Evolutionary conservation across 805 yeast species (phyloP).

Genomic region (Cyberlindnera bimundalis): DNA sequence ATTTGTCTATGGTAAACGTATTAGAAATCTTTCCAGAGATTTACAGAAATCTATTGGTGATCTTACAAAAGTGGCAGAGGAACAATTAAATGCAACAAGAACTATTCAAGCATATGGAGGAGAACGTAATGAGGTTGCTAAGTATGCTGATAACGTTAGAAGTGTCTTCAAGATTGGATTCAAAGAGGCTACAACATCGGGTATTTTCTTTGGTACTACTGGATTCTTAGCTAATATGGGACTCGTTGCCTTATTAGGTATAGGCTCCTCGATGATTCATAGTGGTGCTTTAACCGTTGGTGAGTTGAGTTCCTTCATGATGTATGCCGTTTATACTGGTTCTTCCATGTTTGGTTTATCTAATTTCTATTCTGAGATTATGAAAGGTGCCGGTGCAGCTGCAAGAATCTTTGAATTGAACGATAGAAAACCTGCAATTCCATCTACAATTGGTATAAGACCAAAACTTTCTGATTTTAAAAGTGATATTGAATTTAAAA

Average conservation of each 20-base stretch:
- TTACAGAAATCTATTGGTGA: conserved; percentile 84
- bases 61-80: conserved; percentile 88
- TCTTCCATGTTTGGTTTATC: conserved; percentile 90
- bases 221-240: conserved; percentile 84
- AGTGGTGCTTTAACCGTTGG: conserved; percentile 78
- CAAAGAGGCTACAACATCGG: conserved; percentile 76
- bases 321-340: conserved; percentile 94
- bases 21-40: conserved; percentile 67
- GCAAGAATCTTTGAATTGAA: conserved; percentile 84
- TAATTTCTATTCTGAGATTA: conserved; percentile 85
- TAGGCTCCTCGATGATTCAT: conserved; percentile 81
- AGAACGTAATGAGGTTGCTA: conserved; percentile 71
- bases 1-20: conserved; percentile 73
- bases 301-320: conserved; percentile 86
- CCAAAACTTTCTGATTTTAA: conserved; percentile 31
- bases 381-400: conserved; percentile 98
- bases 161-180: conserved; percentile 63
- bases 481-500: conserved; percentile 51
- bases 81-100: conserved; percentile 76
- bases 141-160: conserved; percentile 70
- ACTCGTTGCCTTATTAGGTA: conserved; percentile 66
- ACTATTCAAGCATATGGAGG: conserved; percentile 92
- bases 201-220: conserved; percentile 72
- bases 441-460: conserved; percentile 58
- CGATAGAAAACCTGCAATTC: conserved; percentile 70